Percentiles rank a stretch among this genome's conserved stretches.
These are phyloP conservation scores for Aspergillus bridgeri DNA, from an alignment of 495 filamentous ascomycete genomes.

Conservation along the genomic window DNA sequence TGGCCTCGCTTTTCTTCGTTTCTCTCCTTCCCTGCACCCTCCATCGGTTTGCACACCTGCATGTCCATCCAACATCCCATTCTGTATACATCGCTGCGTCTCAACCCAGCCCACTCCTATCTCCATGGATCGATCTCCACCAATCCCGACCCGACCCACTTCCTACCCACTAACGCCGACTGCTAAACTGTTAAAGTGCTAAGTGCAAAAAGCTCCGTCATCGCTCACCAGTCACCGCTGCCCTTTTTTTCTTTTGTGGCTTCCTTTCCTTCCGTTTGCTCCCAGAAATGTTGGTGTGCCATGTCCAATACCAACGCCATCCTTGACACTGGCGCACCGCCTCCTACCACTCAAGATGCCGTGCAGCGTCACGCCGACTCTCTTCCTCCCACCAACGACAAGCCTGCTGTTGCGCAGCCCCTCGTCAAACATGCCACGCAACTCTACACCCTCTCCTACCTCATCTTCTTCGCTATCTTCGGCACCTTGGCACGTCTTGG, in stretches of 20 bases:
- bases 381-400: slow-evolving; percentile 14
- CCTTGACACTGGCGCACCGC: slow-evolving; percentile 10
- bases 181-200: background rate
- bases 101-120: background rate
- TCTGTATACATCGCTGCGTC: background rate
- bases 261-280: background rate
- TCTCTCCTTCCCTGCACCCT: background rate
- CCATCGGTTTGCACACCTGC: background rate
- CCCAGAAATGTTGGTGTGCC: background rate
- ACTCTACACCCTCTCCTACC: slow-evolving; percentile 74
- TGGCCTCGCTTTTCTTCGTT: background rate
- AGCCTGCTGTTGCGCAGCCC: slow-evolving; percentile 11
- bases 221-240: background rate
- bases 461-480: slow-evolving; percentile 81
- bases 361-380: slow-evolving; percentile 13
- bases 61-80: background rate
- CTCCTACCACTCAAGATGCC: slow-evolving; percentile 14
- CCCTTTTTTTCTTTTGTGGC: background rate
- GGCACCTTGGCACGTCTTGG: slow-evolving; percentile 85
- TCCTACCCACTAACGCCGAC: background rate
- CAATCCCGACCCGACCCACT: background rate
- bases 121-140: background rate
- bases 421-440: slow-evolving; percentile 61
- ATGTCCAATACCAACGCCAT: slow-evolving; percentile 1
- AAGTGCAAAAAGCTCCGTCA: background rate